Evolutionary conservation across 78 protist genomes (phyloP), one percentile per base, ranked within the genome.

Genomic region (Speleostelium caveatum): DNA sequence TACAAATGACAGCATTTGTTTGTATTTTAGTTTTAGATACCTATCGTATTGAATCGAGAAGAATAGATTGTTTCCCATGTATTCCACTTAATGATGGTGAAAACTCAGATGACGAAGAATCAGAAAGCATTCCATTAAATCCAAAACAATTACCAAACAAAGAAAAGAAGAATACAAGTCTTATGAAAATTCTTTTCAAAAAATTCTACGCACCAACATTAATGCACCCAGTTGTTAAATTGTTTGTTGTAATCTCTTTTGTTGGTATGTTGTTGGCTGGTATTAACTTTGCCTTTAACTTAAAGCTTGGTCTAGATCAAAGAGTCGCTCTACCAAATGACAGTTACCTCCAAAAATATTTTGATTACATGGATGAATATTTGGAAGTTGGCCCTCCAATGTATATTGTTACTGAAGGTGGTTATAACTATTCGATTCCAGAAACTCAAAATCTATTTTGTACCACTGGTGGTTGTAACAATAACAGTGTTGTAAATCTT

Each of bases 381-480:
- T 71, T 94, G 16, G 73, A 86, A 28, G 93, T 92, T 22, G 96
- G 96, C 6, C 86, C 95, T 7, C 94, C 96, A 49, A 28, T 86
- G 36, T 94, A 90, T 58, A 73, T 87, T 16, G 96, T 94, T 42
- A 24, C 77, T 17, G 17, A 75, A 65, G 95, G 80, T 39, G 26
- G 21, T 7, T 71, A 76, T 14, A 36, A 88, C 38, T 45, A 60
- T 24, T 30, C 62, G 0, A 39, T 35, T 41, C 19, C 30, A 2
- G 26, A 22, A 2, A n/a, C 7, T 3, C 94, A 66, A 67, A 24
- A 56, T 19, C 33, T 36, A 38, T 22, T 75, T 21, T 75, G 86
- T 41, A 61, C 86, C 6, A 32, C 42, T 1, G 61, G 59, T 39
- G 71, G 71, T 24, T 75, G 86, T 17, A 59, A 28, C 12, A 28